Percentiles rank a stretch among this genome's conserved stretches.
Evolutionary conservation across 2,329 filamentous ascomycete species (phyloP).

Genomic region (Grosmannia huntii): DNA sequence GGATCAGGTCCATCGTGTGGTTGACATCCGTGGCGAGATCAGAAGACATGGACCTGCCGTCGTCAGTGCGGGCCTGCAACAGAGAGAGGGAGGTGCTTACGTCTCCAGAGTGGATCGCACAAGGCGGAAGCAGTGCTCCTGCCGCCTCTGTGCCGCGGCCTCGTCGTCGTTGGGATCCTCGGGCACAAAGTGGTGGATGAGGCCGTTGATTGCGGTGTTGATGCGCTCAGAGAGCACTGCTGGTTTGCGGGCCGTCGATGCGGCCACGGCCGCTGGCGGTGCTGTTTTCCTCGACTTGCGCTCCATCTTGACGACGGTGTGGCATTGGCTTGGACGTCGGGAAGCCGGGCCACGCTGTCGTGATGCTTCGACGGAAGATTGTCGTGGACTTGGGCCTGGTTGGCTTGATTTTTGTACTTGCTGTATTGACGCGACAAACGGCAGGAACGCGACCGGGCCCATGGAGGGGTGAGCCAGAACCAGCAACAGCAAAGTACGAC

Average conservation of each 20-base stretch:
- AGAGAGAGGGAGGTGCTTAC: constrained; percentile 21
- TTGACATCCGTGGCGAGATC: constrained; percentile 62
- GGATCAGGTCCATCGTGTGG: constrained; percentile 86
- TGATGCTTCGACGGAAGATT: neutral
- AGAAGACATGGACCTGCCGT: constrained; percentile 25
- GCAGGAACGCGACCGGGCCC: neutral
- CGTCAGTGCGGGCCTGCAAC: neutral
- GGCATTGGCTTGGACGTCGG: neutral
- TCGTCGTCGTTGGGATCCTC: constrained; percentile 53
- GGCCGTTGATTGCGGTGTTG: constrained; percentile 64
- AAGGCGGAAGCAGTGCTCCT: constrained; percentile 46
- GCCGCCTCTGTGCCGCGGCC: constrained; percentile 53
- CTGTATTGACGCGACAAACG: neutral
- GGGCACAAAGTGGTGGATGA: constrained; percentile 64
- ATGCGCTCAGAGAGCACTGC: constrained; percentile 55
- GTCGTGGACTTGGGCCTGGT: neutral
- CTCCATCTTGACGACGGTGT: constrained; percentile 1
- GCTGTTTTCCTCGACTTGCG: constrained; percentile 1
- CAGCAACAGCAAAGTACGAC: neutral
- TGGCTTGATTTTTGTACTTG: neutral
- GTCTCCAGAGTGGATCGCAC: constrained; percentile 38
- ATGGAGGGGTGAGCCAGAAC: neutral
- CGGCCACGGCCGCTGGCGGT: neutral
- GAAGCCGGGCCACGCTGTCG: neutral
- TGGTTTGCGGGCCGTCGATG: constrained; percentile 25